These are phyloP conservation scores for Lentinus brumalis DNA, from an alignment of 768 basidiomycete genomes.

Conservation along the genomic window DNA sequence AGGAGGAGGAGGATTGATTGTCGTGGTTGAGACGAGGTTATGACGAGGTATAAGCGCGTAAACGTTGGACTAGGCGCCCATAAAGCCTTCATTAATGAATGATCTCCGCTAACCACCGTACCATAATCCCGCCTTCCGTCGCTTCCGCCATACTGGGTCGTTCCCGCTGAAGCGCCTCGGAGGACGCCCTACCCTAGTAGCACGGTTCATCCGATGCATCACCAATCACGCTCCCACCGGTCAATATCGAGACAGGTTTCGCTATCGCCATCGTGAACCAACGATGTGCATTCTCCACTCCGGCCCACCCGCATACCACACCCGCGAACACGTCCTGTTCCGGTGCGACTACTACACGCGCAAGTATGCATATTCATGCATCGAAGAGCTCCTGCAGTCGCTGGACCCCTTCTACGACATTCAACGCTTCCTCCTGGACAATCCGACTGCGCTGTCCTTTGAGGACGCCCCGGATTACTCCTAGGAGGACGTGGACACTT, in stretches of 20 bases:
- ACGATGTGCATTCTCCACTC: neutral
- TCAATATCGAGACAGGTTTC: neutral
- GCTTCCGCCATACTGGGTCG: neutral
- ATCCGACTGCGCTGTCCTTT: neutral
- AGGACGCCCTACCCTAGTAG: neutral
- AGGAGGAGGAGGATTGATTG: too few relatives aligned
- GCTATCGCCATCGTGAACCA: neutral
- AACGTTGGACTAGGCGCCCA: too few relatives aligned
- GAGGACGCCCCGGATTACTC: neutral
- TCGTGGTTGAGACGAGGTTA: too few relatives aligned
- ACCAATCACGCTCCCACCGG: neutral
- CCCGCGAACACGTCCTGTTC: constrained; percentile 3
- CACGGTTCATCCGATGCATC: constrained; percentile 3
- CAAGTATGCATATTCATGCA: neutral
- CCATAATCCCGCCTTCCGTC: too few relatives aligned
- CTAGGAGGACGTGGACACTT: neutral
- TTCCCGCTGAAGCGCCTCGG: constrained; percentile 1
- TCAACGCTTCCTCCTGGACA: neutral
- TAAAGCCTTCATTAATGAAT: too few relatives aligned
- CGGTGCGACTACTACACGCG: neutral
- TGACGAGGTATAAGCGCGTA: too few relatives aligned
- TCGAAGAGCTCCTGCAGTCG: neutral
- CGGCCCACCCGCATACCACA: neutral
- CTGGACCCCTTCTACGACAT: constrained; percentile 5
- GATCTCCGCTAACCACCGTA: too few relatives aligned